phyloP scores from a whole-genome alignment of 495 filamentous ascomycete genomes.

The Daldinia caldariorum region DNA sequence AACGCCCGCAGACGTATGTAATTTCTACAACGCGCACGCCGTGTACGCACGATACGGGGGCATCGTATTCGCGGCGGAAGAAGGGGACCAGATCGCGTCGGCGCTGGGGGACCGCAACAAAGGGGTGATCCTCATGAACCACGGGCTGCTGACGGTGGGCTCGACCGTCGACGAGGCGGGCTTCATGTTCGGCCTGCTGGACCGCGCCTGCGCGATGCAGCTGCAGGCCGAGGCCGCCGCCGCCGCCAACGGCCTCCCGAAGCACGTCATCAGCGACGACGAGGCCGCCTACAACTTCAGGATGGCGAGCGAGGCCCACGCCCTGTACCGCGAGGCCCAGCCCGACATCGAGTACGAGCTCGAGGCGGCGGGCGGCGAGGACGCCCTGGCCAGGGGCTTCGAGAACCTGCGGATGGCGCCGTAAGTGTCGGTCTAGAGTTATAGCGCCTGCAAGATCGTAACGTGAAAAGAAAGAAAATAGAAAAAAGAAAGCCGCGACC shows the following conservation, averaged over 20 bases:
- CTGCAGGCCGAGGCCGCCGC: slow-evolving; percentile 63
- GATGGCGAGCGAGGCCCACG: slow-evolving; percentile 59
- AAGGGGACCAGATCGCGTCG: slow-evolving; percentile 61
- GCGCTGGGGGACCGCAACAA: slow-evolving; percentile 58
- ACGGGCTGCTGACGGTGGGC: slow-evolving; percentile 65
- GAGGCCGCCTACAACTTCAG: slow-evolving; percentile 64
- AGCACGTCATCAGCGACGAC: slow-evolving; percentile 59
- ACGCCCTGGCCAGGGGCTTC: slow-evolving; percentile 53
- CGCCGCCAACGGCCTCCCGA: slow-evolving; percentile 50
- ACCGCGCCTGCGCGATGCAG: slow-evolving; percentile 62
- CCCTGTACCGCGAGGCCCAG: slow-evolving; percentile 58
- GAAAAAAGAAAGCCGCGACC: neutral
- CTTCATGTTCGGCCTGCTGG: slow-evolving; percentile 62
- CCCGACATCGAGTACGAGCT: slow-evolving; percentile 59
- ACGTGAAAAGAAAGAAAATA: neutral
- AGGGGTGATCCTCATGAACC: slow-evolving; percentile 63
- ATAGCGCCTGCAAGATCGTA: slow-evolving; percentile 3
- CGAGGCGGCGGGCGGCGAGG: slow-evolving; percentile 54
- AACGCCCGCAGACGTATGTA: slow-evolving; percentile 58
- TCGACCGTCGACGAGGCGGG: slow-evolving; percentile 65
- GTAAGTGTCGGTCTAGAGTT: slow-evolving; percentile 10
- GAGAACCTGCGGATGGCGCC: slow-evolving; percentile 43
- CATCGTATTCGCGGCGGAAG: slow-evolving; percentile 62
- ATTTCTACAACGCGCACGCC: slow-evolving; percentile 60
- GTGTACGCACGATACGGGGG: slow-evolving; percentile 67